Base-by-base conservation (phyloP, 805 yeast species). In the Metschnikowia lunata region DNA sequence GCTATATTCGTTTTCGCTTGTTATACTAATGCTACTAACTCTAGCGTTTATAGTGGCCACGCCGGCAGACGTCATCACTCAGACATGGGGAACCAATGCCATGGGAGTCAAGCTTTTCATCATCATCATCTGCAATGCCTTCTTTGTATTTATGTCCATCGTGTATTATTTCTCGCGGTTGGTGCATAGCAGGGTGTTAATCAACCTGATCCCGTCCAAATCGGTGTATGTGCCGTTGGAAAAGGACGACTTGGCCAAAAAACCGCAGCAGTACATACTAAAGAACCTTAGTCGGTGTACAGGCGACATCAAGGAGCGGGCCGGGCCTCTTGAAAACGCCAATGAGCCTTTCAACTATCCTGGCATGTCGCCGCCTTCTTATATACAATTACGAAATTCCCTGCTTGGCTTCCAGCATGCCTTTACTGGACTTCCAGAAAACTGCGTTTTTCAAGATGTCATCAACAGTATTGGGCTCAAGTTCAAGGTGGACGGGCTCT, bases 71-170 rank as follows among this genome's bases (percentile, higher is more conserved):
- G 80, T 88, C 28, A 80, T 89, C 47, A 69, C 77, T 1, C 76
- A 79, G 52, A 72, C 83, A 1, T 69, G 79, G 3, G 69, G 69
- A 7, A 65, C 79, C 4, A 64, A 72, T 10, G 77, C 78, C 47
- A 79, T 85, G 54, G 93, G 87, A 1, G 69, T 87, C 60, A 88
- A 89, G 59, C 79, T 91, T 3, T 83, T 90, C 49, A 87, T 90
- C 47, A 87, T 89, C 15, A 79, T 86, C 7, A 77, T 81, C 36
- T 88, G 85, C 7, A 73, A 86, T 55, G 87, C 81, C 2, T 64
- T 79, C 1, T 80, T 86, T 50, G 67, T 80, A 1, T 46, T 83
- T 0, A 52, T 75, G 7, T 64, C 80, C 4, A 49, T 81, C 0
- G 49, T 79, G 1, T 60, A 85, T 14, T 78, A 80, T 50, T 64